Conservation (phyloP, 306 rosid genomes). For the Glycine latifolia region DNA sequence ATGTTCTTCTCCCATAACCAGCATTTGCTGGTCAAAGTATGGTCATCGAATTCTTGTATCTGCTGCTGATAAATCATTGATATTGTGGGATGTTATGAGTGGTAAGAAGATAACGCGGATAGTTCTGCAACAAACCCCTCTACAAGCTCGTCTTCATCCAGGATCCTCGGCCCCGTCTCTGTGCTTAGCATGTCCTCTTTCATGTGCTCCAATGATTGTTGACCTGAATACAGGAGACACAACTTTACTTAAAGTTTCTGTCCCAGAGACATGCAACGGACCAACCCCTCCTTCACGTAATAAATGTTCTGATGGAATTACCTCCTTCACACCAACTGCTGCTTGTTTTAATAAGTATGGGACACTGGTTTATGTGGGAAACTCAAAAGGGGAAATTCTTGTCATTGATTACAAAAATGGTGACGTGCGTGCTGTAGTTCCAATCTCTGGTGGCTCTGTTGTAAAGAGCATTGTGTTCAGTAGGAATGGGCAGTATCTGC, state of each 20-base stretch:
- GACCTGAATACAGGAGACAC: slow-evolving; percentile 78
- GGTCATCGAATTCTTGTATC: slow-evolving; percentile 62
- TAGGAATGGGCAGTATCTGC: slow-evolving; percentile 89
- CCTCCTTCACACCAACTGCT: slow-evolving; percentile 85
- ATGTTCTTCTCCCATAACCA: slow-evolving; percentile 64
- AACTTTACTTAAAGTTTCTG: slow-evolving; percentile 74
- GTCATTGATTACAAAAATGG: slow-evolving; percentile 63
- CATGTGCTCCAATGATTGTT: slow-evolving; percentile 92
- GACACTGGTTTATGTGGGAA: slow-evolving; percentile 84
- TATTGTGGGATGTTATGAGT: slow-evolving; percentile 81
- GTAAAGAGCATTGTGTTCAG: slow-evolving; percentile 92
- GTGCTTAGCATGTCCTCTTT: slow-evolving; percentile 95
- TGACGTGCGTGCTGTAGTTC: slow-evolving; percentile 75
- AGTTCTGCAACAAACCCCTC: slow-evolving; percentile 77
- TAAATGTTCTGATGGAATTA: slow-evolving; percentile 78
- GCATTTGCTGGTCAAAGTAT: slow-evolving; percentile 50
- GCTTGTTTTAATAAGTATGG: slow-evolving; percentile 93
- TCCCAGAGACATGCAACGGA: slow-evolving; percentile 63
- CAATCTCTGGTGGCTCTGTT: slow-evolving; percentile 81
- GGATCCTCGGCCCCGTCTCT: slow-evolving; percentile 84
- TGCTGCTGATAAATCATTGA: slow-evolving; percentile 88
- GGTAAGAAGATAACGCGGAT: slow-evolving; percentile 73
- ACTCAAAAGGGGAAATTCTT: slow-evolving; percentile 98
- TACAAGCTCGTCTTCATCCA: slow-evolving; percentile 93
- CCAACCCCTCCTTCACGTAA: slow-evolving; percentile 65